Percentiles rank a stretch among this genome's conserved stretches.
These are phyloP conservation scores for Chlamydomonas reinhardtii DNA, from an alignment of 163 green algal species.

Conservation along the genomic window DNA sequence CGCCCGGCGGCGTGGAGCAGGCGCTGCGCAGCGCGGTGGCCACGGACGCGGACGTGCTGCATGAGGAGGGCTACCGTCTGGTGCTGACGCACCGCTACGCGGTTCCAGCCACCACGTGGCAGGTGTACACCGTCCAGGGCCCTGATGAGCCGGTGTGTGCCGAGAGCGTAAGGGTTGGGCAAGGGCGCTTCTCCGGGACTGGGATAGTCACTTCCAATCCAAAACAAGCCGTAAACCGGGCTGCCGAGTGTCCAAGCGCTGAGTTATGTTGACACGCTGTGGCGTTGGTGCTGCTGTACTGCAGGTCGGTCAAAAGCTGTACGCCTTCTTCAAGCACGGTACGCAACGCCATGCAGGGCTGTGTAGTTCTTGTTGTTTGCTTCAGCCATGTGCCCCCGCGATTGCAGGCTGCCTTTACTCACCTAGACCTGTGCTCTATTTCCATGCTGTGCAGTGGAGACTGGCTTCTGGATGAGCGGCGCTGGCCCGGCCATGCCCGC, in stretches of 20 bases:
- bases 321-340: slow-evolving; percentile 46
- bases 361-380: no score
- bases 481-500: slow-evolving; percentile 32
- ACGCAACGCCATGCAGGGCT: no score
- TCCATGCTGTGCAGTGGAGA: not conserved
- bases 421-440: no score
- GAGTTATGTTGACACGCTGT: no score
- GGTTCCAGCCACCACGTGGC: slow-evolving; percentile 33
- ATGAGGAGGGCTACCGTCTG: slow-evolving; percentile 38
- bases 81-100: slow-evolving; percentile 47
- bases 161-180: no score
- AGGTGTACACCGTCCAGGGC: slow-evolving; percentile 21
- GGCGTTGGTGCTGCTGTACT: not conserved
- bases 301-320: slow-evolving; percentile 42
- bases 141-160: no score
- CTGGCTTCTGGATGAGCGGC: slow-evolving; percentile 30
- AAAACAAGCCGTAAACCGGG: no score
- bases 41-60: slow-evolving; percentile 16
- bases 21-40: slow-evolving; percentile 14
- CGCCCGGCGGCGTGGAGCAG: not conserved
- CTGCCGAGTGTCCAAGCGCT: no score
- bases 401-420: no score
- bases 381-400: no score
- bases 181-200: no score
- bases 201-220: no score